Base-by-base conservation (phyloP, 1,284 basidiomycete species). In the Salmacisia buchloeana region DNA sequence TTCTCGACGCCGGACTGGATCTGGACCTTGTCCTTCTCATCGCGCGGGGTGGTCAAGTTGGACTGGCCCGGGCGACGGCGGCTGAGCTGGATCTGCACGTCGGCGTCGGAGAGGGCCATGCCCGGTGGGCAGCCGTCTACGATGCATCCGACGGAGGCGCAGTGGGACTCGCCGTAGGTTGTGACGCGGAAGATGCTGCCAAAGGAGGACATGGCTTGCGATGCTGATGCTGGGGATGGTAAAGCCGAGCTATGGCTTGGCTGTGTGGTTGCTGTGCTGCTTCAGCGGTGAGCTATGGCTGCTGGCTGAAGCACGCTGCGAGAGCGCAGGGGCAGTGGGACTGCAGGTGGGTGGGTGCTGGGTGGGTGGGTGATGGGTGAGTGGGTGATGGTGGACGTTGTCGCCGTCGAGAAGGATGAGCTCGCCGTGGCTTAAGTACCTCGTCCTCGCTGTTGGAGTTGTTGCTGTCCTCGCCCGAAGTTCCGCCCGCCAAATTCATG, bases 111-210 rank as follows among this genome's bases (percentile, higher is more conserved):
- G 63, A 99, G 85, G 67, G 86, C 84, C 52, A 98, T 83, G 21
- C 96, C 94, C 39, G 96, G 94, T 61, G 96, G 94, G 71, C 92
- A 91, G 54, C 94, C 94, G 80, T 97, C 96, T 76, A 98, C 88
- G 82, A 99, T 97, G 65, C 91, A 92, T 36, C 96, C 96, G 38
- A 98, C 94, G 2, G 92, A 94, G 64, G 91, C 87, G 81, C 96
- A 97, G 80, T 99, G 96, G 66, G 90, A 92, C 84, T 99, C 96
- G 70, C 96, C 96, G 80, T 91, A 98, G 67, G 96, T 99, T 65
- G 94, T 94, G 43, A 98, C 94, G 60, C 92, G 87, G 84, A 91
- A 98, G 58, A 90, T 82, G 23, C 84, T 86, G 49, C 94, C 96
- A 80, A 91, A 97, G 52, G 92, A 90, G 38, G 92, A 96, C 94